Conservation (phyloP, 805 yeast species). For the Metschnikowia baotianmanensis region DNA sequence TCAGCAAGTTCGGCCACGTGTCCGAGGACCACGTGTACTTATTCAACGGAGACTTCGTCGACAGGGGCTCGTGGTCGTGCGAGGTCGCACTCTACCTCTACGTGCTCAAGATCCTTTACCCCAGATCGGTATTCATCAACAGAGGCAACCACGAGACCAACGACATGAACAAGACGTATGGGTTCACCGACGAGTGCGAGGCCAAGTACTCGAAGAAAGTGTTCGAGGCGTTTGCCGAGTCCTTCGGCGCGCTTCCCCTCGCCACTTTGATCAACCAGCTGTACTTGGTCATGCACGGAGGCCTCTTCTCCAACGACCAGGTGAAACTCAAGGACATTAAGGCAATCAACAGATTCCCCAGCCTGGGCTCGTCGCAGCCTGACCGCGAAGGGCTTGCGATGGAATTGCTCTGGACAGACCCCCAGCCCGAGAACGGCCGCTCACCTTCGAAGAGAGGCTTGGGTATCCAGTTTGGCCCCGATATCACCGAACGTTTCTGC, state of each 20-base stretch:
- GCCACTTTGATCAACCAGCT: slow-evolving; percentile 76
- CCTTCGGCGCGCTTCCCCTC: slow-evolving; percentile 82
- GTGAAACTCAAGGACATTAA: slow-evolving; percentile 74
- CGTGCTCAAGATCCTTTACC: slow-evolving; percentile 72
- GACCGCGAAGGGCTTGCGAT: slow-evolving; percentile 89
- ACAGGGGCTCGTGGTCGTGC: slow-evolving; percentile 97
- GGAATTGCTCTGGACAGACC: slow-evolving; percentile 98
- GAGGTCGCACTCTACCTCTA: slow-evolving; percentile 86
- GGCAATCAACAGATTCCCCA: slow-evolving; percentile 61
- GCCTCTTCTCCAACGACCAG: slow-evolving; percentile 76
- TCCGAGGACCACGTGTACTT: slow-evolving; percentile 65
- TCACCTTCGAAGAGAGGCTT: slow-evolving; percentile 91
- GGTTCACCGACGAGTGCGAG: slow-evolving; percentile 94
- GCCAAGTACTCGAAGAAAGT: slow-evolving; percentile 79
- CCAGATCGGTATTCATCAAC: slow-evolving; percentile 68
- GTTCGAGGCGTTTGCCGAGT: slow-evolving; percentile 79
- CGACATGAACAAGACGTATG: slow-evolving; percentile 95
- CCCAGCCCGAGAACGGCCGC: slow-evolving; percentile 75
- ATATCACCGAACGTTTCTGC: slow-evolving; percentile 79
- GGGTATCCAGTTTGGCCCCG: slow-evolving; percentile 97
- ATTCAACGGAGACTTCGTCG: slow-evolving; percentile 97
- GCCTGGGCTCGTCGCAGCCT: slow-evolving; percentile 62
- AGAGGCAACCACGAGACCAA: slow-evolving; percentile 97
- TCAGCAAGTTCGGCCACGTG: slow-evolving; percentile 71
- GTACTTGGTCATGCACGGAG: slow-evolving; percentile 94